Conservation (phyloP, 176 grass and related monocot genomes). For the Oryza rufipogon region DNA sequence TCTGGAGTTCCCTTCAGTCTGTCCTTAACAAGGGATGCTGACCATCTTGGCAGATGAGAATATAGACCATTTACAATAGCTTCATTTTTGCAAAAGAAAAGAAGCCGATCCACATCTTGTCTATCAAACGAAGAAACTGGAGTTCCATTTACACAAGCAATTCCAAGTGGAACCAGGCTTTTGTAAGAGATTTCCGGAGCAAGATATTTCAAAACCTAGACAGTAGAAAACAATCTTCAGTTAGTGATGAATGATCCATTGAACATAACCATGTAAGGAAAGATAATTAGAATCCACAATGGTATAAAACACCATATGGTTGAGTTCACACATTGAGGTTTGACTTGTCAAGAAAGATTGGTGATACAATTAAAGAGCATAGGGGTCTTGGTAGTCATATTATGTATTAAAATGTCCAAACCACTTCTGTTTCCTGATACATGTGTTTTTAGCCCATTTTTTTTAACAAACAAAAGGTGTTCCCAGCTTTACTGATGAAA, state of each 20-base stretch:
- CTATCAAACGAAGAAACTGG: slow-evolving; percentile 72
- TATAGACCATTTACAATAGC: slow-evolving; percentile 19
- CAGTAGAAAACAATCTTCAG: slow-evolving; percentile 27
- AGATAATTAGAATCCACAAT: no score
- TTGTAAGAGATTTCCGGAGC: slow-evolving; percentile 62
- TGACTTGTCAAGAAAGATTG: not conserved
- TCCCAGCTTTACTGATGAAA: no score
- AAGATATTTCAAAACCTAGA: slow-evolving; percentile 70
- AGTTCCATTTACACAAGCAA: slow-evolving; percentile 67
- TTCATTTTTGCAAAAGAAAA: slow-evolving; percentile 62
- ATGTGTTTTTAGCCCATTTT: no score
- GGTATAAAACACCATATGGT: no score
- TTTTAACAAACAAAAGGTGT: no score
- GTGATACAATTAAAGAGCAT: not conserved
- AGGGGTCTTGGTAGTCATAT: not conserved
- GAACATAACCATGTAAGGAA: not conserved
- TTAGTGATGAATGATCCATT: slow-evolving; percentile 1
- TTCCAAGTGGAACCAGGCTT: slow-evolving; percentile 73
- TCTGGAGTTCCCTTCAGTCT: slow-evolving; percentile 33
- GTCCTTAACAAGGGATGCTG: slow-evolving; percentile 47
- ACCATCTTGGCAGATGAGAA: slow-evolving; percentile 51
- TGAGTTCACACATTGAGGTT: no score
- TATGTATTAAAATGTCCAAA: not conserved
- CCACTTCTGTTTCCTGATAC: no score
- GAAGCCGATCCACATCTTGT: slow-evolving; percentile 65